Evolutionary conservation across 192 early-diverging fungal species (phyloP).

Genomic region (Rhizophagus sp.): DNA sequence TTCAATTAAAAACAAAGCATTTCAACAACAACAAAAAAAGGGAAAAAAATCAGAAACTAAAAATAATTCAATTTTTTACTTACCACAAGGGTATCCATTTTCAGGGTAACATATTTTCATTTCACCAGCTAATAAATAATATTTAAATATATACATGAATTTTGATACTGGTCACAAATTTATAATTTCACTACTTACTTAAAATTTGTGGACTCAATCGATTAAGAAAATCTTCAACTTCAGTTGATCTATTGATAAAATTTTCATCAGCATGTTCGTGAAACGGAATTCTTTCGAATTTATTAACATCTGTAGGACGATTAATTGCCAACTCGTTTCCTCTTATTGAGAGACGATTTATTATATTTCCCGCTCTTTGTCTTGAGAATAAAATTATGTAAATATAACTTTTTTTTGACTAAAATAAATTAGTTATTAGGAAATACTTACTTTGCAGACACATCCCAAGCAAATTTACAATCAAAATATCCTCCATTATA

Average conservation of each 20-base stretch:
- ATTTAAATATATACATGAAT: background rate
- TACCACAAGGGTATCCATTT: background rate
- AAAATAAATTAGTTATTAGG: background rate
- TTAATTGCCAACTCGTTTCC: background rate
- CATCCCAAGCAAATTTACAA: constrained; percentile 14
- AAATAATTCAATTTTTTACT: background rate
- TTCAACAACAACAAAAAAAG: background rate
- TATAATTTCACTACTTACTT: background rate
- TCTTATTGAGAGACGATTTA: background rate
- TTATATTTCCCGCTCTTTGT: background rate
- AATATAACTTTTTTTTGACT: background rate
- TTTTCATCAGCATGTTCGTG: background rate
- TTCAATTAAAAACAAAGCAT: background rate
- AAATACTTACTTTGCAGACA: constrained; percentile 2
- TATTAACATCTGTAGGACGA: background rate
- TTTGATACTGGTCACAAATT: background rate
- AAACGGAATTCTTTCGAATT: background rate
- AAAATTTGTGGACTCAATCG: background rate
- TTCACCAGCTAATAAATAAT: background rate
- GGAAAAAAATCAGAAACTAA: background rate
- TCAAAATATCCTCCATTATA: constrained; percentile 17
- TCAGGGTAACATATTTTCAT: background rate
- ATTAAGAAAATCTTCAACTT: background rate
- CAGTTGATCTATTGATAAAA: background rate
- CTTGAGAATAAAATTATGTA: background rate